A percentile compares a stretch with the other conserved stretches of the same genome.
phyloP scores from a whole-genome alignment of 352 stramenopile species.

The Pythium brachiatum region DNA sequence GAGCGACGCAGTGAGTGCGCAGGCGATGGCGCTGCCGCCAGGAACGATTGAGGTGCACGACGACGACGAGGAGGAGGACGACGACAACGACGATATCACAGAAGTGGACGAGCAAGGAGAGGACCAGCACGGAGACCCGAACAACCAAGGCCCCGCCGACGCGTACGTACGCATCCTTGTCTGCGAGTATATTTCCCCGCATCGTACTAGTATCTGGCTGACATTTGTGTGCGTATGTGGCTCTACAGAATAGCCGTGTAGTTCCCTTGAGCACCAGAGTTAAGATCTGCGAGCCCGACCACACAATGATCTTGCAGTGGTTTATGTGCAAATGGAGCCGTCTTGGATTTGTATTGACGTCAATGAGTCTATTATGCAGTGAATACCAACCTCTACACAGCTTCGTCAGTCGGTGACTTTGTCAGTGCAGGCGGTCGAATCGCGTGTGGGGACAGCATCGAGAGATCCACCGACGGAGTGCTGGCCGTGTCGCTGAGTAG shows the following conservation, averaged over 20 bases:
- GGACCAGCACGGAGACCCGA: neutral
- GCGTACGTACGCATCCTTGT: conserved; percentile 11
- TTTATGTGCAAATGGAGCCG: no score
- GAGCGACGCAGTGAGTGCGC: neutral
- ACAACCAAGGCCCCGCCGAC: neutral
- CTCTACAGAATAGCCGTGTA: conserved; percentile 20
- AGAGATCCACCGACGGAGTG: conserved; percentile 31
- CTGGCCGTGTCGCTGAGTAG: conserved; percentile 31
- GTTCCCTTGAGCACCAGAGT: neutral
- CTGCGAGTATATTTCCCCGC: no score
- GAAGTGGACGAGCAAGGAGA: conserved; percentile 7
- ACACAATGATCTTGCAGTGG: no score
- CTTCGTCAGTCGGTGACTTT: conserved; percentile 2
- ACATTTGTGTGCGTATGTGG: no score
- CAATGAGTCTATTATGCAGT: neutral
- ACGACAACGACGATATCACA: conserved; percentile 21
- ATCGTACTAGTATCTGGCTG: no score
- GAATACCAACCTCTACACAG: neutral
- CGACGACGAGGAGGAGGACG: conserved; percentile 15
- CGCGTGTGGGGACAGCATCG: conserved; percentile 36
- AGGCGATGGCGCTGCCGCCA: conserved; percentile 11
- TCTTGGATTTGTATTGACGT: no score
- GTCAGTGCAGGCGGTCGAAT: conserved; percentile 16
- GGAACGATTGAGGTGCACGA: conserved; percentile 24
- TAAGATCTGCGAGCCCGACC: no score